Evolutionary conservation across 1,139 yeast species (phyloP).

Genomic region (Geotrichum phurueaensis): DNA sequence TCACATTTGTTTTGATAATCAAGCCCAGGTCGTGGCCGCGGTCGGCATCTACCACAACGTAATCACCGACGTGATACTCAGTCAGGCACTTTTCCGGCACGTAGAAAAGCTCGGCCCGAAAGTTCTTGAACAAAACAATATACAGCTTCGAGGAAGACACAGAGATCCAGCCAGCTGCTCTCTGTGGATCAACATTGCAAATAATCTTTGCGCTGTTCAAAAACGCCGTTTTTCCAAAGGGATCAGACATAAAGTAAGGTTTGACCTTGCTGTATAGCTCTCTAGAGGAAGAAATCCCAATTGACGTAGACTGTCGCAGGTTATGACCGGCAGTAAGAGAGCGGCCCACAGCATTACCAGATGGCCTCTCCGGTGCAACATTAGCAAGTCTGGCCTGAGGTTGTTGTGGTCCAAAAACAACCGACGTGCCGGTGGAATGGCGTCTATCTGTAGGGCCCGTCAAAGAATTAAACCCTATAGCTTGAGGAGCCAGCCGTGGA

Average conservation of each 20-base stretch:
- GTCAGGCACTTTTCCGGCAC: constrained; percentile 49
- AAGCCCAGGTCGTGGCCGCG: constrained; percentile 88
- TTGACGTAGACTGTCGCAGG: neutral
- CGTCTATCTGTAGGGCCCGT: neutral
- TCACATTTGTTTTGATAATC: constrained; percentile 59
- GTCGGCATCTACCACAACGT: constrained; percentile 94
- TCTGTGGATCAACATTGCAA: neutral
- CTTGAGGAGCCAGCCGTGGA: neutral
- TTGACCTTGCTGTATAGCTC: neutral
- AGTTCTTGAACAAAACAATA: constrained; percentile 79
- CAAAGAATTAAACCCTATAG: neutral
- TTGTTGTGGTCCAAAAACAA: neutral
- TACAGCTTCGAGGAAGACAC: constrained; percentile 37
- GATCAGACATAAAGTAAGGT: neutral
- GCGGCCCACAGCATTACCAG: neutral
- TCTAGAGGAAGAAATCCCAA: neutral
- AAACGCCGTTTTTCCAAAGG: neutral
- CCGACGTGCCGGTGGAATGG: neutral
- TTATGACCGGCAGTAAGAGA: neutral
- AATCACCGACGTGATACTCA: constrained; percentile 57
- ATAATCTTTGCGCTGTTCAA: neutral
- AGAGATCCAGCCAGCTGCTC: neutral
- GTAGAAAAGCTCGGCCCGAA: constrained; percentile 77
- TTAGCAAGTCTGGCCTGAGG: neutral
- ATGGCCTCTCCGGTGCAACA: neutral